Evolutionary conservation across 768 basidiomycete genomes (phyloP), one percentile per base, ranked within the genome.

Genomic region (Wakefieldia striispora): DNA sequence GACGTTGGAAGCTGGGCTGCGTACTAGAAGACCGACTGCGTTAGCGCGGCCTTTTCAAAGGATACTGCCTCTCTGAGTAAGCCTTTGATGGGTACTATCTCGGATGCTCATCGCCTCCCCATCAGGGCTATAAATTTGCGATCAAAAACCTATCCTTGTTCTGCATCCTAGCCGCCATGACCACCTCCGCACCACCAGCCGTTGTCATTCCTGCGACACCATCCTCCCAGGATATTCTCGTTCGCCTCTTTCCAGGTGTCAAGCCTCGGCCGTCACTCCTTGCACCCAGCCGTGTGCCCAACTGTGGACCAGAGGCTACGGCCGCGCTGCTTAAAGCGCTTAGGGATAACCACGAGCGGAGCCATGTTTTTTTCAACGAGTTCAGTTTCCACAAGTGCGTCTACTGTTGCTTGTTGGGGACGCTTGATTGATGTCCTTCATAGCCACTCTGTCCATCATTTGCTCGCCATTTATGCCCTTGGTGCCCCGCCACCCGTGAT

Each of bases 381-480:
- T 63, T 56, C 24, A 62, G 64, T 8, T 66, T 68, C 50, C 68
- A 68, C 56, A 68, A 67, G 64, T 69, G 47, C 19, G 61, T 51
- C 2, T 29, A 29, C 12, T 39, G 38, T 24, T 29, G 8, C 2
- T 44, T n/a, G 7, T 37, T 10, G 16, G 17, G 6, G 2, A 11
- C 40, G 11, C 2, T n/a, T 39, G 40, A 17, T 47, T 17, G 5
- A 13, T 56, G 17, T 36, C 31, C n/a, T n/a, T 34, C 12, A 14
- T 21, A 80, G 78, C 51, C 86, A 88, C 66, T 67, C 77, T 29
- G 71, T 75, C 3, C 84, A 86, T 58, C 80, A 79, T 34, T 59
- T 79, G 14, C 66, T 85, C 13, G 82, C 82, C 12, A 65, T 81
- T 6, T 88, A 81, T 67, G 73, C 75, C 0, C 67, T 90, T 12